These are phyloP conservation scores for Nemania abortiva DNA, from an alignment of 2,329 filamentous ascomycete genomes.

Conservation along the genomic window DNA sequence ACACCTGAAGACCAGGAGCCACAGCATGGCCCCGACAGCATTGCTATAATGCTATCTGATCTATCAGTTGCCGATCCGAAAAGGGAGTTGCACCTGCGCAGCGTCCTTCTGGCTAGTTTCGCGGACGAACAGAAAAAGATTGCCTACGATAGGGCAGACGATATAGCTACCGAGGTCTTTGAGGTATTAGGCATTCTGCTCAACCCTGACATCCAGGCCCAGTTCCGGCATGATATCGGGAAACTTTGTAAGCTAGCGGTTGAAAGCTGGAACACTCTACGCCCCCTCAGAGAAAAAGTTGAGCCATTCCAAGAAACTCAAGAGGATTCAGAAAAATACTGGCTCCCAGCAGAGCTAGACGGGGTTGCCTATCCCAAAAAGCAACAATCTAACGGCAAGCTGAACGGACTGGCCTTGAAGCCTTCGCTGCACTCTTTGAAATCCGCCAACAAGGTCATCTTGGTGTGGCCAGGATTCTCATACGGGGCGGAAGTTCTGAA, in stretches of 20 bases:
- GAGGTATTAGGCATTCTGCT: slow-evolving; percentile 6
- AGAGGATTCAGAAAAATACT: slow-evolving; percentile 28
- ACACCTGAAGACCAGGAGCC: slow-evolving; percentile 4
- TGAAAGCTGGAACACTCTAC: slow-evolving; percentile 25
- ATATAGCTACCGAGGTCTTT: slow-evolving; percentile 17
- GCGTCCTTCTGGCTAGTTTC: slow-evolving; percentile 19
- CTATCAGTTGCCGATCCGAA: slow-evolving; percentile 23
- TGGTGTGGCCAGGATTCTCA: slow-evolving; percentile 37
- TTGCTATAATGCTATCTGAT: slow-evolving; percentile 26
- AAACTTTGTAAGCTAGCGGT: slow-evolving; percentile 22
- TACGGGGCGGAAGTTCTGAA: slow-evolving; percentile 31
- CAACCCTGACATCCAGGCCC: neutral
- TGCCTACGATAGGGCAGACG: slow-evolving; percentile 10
- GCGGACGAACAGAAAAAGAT: slow-evolving; percentile 25
- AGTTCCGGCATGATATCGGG: slow-evolving; percentile 8
- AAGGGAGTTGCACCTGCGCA: slow-evolving; percentile 35
- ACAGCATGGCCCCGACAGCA: slow-evolving; percentile 16
- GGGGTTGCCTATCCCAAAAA: slow-evolving; percentile 4
- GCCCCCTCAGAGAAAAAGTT: slow-evolving; percentile 31
- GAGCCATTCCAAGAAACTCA: slow-evolving; percentile 30
- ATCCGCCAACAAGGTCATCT: slow-evolving; percentile 21
- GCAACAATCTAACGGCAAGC: slow-evolving; percentile 12
- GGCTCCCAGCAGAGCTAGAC: slow-evolving; percentile 36
- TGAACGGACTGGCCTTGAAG: slow-evolving; percentile 30
- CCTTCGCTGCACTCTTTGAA: slow-evolving; percentile 25